Conservation (phyloP, 352 stramenopile genomes). For the Phytophthora cactorum region DNA sequence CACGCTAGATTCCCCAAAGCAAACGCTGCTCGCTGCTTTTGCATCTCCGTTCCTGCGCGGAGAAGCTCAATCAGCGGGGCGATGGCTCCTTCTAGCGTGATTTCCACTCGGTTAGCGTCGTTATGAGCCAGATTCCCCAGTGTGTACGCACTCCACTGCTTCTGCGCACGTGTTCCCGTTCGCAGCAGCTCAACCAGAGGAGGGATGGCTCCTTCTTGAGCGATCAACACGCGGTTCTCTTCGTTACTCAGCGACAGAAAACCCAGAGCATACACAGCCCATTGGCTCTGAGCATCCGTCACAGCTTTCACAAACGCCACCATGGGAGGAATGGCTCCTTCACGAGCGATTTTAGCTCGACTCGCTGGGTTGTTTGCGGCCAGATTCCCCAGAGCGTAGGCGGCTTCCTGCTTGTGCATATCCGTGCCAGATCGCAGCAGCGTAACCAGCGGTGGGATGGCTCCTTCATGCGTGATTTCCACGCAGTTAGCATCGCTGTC, state of each 20-base stretch:
- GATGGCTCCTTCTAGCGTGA: slow-evolving; percentile 21
- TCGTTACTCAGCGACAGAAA: slow-evolving; percentile 24
- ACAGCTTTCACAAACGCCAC: slow-evolving; percentile 24
- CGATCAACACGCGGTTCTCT: slow-evolving; percentile 23
- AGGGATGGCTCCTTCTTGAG: slow-evolving; percentile 21
- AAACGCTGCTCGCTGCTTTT: slow-evolving; percentile 27
- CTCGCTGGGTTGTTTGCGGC: slow-evolving; percentile 10
- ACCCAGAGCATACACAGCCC: slow-evolving; percentile 25
- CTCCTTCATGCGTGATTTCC: slow-evolving; percentile 19
- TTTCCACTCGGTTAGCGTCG: slow-evolving; percentile 20
- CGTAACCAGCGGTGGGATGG: slow-evolving; percentile 18
- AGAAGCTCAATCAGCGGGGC: slow-evolving; percentile 16
- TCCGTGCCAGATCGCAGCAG: slow-evolving; percentile 26
- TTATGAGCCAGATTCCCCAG: slow-evolving; percentile 29
- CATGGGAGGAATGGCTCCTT: slow-evolving; percentile 32
- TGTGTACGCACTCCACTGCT: slow-evolving; percentile 29
- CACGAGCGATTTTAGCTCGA: slow-evolving; percentile 17
- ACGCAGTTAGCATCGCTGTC: slow-evolving; percentile 24
- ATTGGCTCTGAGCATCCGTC: slow-evolving; percentile 33
- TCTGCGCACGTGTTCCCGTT: slow-evolving; percentile 16
- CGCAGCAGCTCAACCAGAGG: slow-evolving; percentile 17
- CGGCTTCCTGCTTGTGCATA: slow-evolving; percentile 32
- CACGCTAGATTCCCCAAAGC: slow-evolving; percentile 29
- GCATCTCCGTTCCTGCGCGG: slow-evolving; percentile 9
- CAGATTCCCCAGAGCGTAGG: slow-evolving; percentile 28